Evolutionary conservation across 2,329 filamentous ascomycete genomes (phyloP).

Genomic region (Fusarium pseudonygamai): DNA sequence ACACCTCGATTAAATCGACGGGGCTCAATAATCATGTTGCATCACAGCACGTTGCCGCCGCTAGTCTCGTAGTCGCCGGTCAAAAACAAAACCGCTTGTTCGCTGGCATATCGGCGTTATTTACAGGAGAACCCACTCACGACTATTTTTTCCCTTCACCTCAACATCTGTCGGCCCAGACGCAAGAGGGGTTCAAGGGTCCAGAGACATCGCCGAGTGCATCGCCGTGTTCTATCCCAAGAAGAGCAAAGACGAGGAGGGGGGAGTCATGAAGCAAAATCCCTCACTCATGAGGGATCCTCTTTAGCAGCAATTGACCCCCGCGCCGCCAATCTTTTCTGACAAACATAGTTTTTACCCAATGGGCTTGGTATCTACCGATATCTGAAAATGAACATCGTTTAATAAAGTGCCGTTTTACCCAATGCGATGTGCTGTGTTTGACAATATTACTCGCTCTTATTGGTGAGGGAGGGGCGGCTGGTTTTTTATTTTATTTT

Average conservation of each 20-base stretch:
- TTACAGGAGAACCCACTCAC: slow-evolving; percentile 29
- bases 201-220: slow-evolving; percentile 30
- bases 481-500: slow-evolving; percentile 19
- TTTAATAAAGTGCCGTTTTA: slow-evolving; percentile 30
- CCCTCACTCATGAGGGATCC: slow-evolving; percentile 33
- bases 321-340: slow-evolving; percentile 22
- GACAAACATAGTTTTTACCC: slow-evolving; percentile 25
- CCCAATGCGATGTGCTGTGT: slow-evolving; percentile 37
- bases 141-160: slow-evolving; percentile 6
- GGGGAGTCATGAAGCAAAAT: slow-evolving; percentile 33
- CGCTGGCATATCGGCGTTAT: slow-evolving; percentile 36
- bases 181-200: slow-evolving; percentile 34
- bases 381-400: slow-evolving; percentile 28
- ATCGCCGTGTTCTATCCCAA: slow-evolving; percentile 38
- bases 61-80: slow-evolving; percentile 34
- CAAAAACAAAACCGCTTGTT: slow-evolving; percentile 22
- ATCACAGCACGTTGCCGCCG: slow-evolving; percentile 30
- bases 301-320: slow-evolving; percentile 19
- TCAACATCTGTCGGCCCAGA: slow-evolving; percentile 22
- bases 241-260: slow-evolving; percentile 29
- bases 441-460: slow-evolving; percentile 28
- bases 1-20: background rate
- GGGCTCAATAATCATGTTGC: slow-evolving; percentile 22
- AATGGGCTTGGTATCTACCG: slow-evolving; percentile 33
- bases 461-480: slow-evolving; percentile 31